Conservation (phyloP, 768 basidiomycete species). For the Hygrocybe punicea region DNA sequence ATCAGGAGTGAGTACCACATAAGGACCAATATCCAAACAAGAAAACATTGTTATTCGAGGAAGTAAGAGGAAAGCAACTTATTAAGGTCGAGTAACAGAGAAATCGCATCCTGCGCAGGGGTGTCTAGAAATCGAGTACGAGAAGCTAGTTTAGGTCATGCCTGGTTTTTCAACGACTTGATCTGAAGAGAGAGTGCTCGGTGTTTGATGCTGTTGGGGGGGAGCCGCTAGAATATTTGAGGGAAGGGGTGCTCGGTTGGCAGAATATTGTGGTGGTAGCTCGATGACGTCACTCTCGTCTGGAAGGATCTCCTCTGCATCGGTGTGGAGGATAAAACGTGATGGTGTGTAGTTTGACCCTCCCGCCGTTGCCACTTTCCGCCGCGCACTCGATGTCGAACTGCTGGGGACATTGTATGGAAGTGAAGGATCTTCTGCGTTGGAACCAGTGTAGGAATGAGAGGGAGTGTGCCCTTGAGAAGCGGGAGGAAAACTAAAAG, state of each 20-base stretch:
- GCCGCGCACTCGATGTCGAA: slow-evolving; percentile 39
- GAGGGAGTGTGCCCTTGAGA: slow-evolving; percentile 5
- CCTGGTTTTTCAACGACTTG: too few species aligned
- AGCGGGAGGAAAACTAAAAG: slow-evolving; percentile 11
- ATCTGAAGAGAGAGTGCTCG: background rate
- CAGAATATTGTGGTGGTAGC: slow-evolving; percentile 15
- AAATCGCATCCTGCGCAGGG: too few species aligned
- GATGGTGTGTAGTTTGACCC: slow-evolving; percentile 32
- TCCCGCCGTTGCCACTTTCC: slow-evolving; percentile 58
- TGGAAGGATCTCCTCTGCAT: slow-evolving; percentile 11
- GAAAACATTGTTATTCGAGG: too few species aligned
- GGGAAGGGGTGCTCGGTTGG: slow-evolving; percentile 4
- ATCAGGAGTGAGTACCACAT: too few species aligned
- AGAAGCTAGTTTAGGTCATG: too few species aligned
- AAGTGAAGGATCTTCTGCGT: slow-evolving; percentile 10
- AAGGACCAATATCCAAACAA: too few species aligned
- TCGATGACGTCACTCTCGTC: slow-evolving; percentile 12
- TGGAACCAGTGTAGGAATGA: slow-evolving; percentile 20
- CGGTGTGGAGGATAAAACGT: slow-evolving; percentile 15
- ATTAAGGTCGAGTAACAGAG: too few species aligned
- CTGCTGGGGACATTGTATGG: slow-evolving; percentile 9
- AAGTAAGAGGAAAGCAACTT: too few species aligned
- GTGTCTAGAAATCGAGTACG: too few species aligned
- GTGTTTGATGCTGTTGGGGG: background rate
- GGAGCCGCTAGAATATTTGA: background rate